Evolutionary conservation across 2,329 filamentous ascomycete species (phyloP), one percentile per base, ranked within the genome.

Genomic region (Teratosphaeria epicoccoides): DNA sequence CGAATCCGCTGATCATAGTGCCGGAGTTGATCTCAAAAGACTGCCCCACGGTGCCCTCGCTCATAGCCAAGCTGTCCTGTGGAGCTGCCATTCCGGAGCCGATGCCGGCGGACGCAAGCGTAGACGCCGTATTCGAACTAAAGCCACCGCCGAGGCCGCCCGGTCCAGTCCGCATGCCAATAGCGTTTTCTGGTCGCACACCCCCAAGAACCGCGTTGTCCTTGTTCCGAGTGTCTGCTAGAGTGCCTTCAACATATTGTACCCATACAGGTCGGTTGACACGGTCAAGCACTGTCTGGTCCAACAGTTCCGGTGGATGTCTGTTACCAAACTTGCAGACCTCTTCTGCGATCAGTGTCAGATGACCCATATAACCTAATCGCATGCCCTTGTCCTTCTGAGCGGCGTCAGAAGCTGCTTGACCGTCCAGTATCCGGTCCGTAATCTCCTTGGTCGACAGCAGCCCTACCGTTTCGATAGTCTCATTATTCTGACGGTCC

Each of bases 121-220:
- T 86, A 47, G 59, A 64, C n/a, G 59, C 58, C 17, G 60, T 61
- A 55, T 64, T 66, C 33, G 63, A 65, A 50, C 78, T 77, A 55
- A 82, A 81, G 47, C 59, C 59, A 37, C 76, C 74, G 55, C 78
- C 77, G 22, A 76, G 73, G 43, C 62, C 59, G 33, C 47, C 59
- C 14, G 59, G 61, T 45, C 63, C 58, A n/a, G 60, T 54, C 51
- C 90, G 81, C 63, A 89, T 86, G 43, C 84, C 88, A 61, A 95
- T 80, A 22, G 87, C 86, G 67, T 94, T 85, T 60, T 97, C 93
- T 1, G 93, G 93, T 55, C 93, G 82, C 10, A 97, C 90, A 5
- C 93, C 93, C 46, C 93, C 93, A 4, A 98, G 82, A 49, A 97
- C 95, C n/a, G 93, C 93, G 66, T 98, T 98, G 65, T 98, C 93